Evolutionary conservation across 805 yeast species (phyloP).

Genomic region (Myxozyma udenii): DNA sequence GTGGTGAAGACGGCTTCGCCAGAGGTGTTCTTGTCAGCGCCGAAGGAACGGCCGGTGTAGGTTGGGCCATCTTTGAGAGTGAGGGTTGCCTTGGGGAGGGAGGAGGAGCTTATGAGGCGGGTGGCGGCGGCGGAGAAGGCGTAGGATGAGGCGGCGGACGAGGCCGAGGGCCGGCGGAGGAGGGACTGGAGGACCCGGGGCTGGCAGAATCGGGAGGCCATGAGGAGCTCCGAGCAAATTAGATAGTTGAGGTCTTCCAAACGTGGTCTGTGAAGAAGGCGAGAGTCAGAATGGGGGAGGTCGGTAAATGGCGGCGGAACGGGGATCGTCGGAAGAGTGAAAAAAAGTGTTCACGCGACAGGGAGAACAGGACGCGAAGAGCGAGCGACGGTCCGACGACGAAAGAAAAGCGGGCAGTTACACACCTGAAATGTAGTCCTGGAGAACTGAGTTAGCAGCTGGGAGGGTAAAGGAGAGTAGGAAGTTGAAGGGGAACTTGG

Average conservation of each 20-base stretch:
- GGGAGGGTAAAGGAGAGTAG: no score
- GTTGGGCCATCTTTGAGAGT: constrained; percentile 31
- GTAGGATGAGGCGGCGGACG: background rate
- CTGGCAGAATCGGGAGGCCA: constrained; percentile 10
- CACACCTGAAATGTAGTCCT: constrained; percentile 30
- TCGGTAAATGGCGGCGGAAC: no score
- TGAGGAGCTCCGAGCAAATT: background rate
- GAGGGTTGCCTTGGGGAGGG: constrained; percentile 18
- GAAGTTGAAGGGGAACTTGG: no score
- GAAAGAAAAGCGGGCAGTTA: no score
- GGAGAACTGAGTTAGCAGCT: constrained; percentile 6
- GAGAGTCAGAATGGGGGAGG: background rate
- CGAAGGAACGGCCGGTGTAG: constrained; percentile 93
- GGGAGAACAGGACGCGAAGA: background rate
- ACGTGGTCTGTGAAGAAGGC: constrained; percentile 15
- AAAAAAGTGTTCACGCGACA: no score
- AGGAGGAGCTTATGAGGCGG: constrained; percentile 4
- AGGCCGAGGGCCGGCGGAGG: constrained; percentile 1
- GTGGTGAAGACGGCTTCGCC: constrained; percentile 99
- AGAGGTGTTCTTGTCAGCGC: constrained; percentile 82
- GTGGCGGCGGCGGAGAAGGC: constrained; percentile 2
- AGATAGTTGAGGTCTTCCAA: constrained; percentile 22
- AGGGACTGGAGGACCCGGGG: constrained; percentile 9
- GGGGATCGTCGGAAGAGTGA: no score
- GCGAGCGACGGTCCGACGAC: background rate